These are phyloP conservation scores for Panicum miliaceum DNA, from an alignment of 176 grass and related monocot genomes.

Conservation along the genomic window DNA sequence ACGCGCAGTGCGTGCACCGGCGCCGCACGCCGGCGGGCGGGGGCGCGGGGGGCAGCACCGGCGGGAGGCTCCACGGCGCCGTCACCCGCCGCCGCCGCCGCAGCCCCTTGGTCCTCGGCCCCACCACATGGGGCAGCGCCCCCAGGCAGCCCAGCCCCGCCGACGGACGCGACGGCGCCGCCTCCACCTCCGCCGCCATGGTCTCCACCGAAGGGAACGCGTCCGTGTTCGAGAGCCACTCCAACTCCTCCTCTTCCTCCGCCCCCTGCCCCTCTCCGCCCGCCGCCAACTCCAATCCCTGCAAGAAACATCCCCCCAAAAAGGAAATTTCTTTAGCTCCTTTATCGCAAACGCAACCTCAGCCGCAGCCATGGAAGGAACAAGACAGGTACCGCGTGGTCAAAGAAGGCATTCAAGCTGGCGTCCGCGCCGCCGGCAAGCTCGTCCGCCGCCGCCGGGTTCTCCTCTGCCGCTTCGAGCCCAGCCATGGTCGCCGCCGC, in stretches of 20 bases:
- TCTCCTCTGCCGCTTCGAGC: slow-evolving; percentile 21
- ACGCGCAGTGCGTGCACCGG: slow-evolving; percentile 73
- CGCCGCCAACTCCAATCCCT: slow-evolving; percentile 49
- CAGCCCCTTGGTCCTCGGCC: slow-evolving; percentile 63
- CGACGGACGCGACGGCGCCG: slow-evolving; percentile 19
- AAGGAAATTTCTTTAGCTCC: slow-evolving; percentile 31
- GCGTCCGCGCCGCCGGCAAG: slow-evolving; percentile 38
- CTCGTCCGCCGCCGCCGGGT: slow-evolving; percentile 40
- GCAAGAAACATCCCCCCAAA: slow-evolving; percentile 47
- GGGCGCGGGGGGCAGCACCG: slow-evolving; percentile 13
- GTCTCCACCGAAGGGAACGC: slow-evolving; percentile 68
- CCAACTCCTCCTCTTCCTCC: slow-evolving; percentile 76
- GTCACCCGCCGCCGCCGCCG: slow-evolving; percentile 42
- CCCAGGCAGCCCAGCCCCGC: slow-evolving; percentile 7
- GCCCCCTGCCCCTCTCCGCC: slow-evolving; percentile 42
- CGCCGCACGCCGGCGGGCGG: slow-evolving; percentile 21
- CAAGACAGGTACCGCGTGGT: slow-evolving; percentile 49
- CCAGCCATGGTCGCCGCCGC: slow-evolving; percentile 49
- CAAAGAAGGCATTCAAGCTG: slow-evolving; percentile 57
- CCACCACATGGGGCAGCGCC: slow-evolving; percentile 31
- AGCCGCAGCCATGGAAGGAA: not conserved
- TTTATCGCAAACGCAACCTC: slow-evolving; percentile 11
- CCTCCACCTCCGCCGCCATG: slow-evolving; percentile 32
- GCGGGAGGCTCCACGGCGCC: slow-evolving; percentile 49
- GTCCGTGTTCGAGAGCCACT: slow-evolving; percentile 87